Conservation (phyloP, 1,284 basidiomycete species). For the Tylopilus sp. region DNA sequence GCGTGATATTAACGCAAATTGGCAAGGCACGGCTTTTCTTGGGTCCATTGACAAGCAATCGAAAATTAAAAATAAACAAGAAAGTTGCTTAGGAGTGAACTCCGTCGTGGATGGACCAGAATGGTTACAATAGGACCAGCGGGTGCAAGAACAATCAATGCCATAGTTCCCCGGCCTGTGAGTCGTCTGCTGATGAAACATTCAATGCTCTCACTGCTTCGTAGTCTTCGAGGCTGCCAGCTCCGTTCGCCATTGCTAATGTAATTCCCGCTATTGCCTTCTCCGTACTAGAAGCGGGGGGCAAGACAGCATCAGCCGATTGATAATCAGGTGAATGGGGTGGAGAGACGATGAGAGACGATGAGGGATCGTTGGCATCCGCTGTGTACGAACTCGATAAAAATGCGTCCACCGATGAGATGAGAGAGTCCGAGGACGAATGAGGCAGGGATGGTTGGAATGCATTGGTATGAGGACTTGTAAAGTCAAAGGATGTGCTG, state of each 20-base stretch:
- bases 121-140: neutral
- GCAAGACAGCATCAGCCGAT: constrained; percentile 11
- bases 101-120: neutral
- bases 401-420: constrained; percentile 36
- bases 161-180: constrained; percentile 63
- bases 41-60: constrained; percentile 18
- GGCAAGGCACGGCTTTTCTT: constrained; percentile 16
- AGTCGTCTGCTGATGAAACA: constrained; percentile 38
- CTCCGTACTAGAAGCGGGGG: constrained; percentile 43
- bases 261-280: constrained; percentile 61
- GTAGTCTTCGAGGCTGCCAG: constrained; percentile 65
- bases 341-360: constrained; percentile 11
- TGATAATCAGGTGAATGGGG: constrained; percentile 13
- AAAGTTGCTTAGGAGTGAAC: constrained; percentile 9
- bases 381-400: constrained; percentile 18
- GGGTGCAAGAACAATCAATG: constrained; percentile 35
- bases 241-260: constrained; percentile 64
- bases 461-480: constrained; percentile 24
- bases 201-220: constrained; percentile 47
- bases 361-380: constrained; percentile 1
- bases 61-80: constrained; percentile 33
- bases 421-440: constrained; percentile 34
- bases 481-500: constrained; percentile 29
- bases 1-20: constrained; percentile 29
- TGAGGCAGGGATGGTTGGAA: constrained; percentile 20